Base-by-base conservation (phyloP, 2,329 filamentous ascomycete genomes). In the Diplodia corticola region DNA sequence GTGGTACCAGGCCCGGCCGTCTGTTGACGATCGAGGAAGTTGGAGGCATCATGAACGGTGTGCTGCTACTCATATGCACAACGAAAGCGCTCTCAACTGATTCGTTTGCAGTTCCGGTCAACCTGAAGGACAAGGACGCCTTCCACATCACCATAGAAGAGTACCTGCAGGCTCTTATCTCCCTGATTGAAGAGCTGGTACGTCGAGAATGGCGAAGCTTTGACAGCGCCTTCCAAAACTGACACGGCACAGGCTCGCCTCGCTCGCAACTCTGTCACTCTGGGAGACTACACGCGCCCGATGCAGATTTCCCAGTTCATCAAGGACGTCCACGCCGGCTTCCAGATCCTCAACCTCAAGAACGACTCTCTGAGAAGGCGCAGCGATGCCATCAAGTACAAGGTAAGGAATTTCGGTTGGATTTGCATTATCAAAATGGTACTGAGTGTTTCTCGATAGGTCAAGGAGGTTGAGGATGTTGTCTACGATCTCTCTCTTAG, bases 111-210 rank as follows among this genome's bases (percentile, higher is more conserved):
- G 93, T 97, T 12, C 93, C 93, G 13, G 90, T 95, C 69, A 97
- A 97, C 76, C 85, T 97, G 73, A 96, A 96, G 78, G 90, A 94
- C 73, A 83, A 86, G 68, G 94, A 98, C 76, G 87, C 88, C 60
- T 99, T 99, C 84, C 95, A 99, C 78, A 84, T 99, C 73, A 96
- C 93, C 50, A 94, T 98, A 73, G 95, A 99, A 80, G 95, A 99
- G 80, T 99, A 99, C 79, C 88, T 99, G 26, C 89, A 96, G 67
- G 89, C 92, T 15, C 84, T 98, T 67, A 94, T 95, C 67, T 88
- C 89, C 68, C 86, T 98, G 67, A 91, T 95, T 46, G 93, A 97
- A 74, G 95, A 99, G 80, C 86, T 99, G 73, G 85, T 87, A 78
- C 49, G 80, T 70, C 40, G n/a, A 12, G 5, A 5, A 22, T 54